Evolutionary conservation across 2,329 filamentous ascomycete species (phyloP).

Genomic region (Ambrosiella xylebori): DNA sequence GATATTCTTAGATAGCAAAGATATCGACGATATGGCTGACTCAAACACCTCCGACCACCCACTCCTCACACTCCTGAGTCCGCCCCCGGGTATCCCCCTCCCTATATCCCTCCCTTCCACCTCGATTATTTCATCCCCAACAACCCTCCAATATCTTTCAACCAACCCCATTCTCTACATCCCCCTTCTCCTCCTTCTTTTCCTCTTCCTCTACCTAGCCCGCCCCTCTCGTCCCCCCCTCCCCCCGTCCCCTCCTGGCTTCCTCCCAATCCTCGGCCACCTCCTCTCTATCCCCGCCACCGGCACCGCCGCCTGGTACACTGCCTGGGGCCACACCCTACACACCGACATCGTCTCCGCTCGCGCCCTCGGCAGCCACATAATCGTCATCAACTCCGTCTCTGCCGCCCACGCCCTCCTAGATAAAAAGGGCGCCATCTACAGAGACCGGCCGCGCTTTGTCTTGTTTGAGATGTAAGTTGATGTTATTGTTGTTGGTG

Average conservation of each 20-base stretch:
- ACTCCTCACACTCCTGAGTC: not conserved
- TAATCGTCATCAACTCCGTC: not conserved
- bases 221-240: too few species aligned
- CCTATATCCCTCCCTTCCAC: not conserved
- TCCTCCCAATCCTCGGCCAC: too few species aligned
- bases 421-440: slow-evolving; percentile 27
- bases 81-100: not conserved
- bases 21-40: too few species aligned
- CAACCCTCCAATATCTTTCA: too few species aligned
- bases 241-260: too few species aligned
- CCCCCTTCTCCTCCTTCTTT: too few species aligned
- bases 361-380: not conserved
- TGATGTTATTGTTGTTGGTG: too few species aligned
- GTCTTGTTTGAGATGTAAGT: slow-evolving; percentile 22
- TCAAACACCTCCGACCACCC: not conserved
- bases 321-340: not conserved
- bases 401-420: slow-evolving; percentile 25
- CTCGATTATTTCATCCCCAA: not conserved
- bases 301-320: not conserved
- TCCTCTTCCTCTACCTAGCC: too few species aligned
- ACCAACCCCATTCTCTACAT: too few species aligned
- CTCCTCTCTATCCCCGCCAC: not conserved
- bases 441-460: slow-evolving; percentile 27
- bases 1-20: too few species aligned
- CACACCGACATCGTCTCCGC: not conserved